Conservation (phyloP, 1,284 basidiomycete species). For the Malassezia slooffiae region DNA sequence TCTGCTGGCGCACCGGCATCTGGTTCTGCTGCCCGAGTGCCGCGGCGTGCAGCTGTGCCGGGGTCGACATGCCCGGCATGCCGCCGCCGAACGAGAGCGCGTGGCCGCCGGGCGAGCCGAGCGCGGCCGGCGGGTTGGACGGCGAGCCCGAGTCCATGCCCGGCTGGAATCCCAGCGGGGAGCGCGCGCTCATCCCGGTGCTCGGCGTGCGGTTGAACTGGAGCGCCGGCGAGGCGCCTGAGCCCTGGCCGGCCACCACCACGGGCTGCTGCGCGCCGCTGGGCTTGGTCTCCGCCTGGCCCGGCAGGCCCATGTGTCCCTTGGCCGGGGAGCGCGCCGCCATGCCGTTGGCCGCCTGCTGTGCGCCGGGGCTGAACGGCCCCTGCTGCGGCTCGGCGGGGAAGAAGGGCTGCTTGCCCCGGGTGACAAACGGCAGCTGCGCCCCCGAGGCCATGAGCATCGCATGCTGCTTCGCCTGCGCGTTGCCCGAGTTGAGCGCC, state of each 20-base stretch:
- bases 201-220: neutral
- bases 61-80: neutral
- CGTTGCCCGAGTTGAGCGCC: neutral
- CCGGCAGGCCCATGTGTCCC: too few relatives aligned
- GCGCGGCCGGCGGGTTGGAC: too few relatives aligned
- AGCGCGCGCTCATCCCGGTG: neutral
- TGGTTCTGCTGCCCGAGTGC: too few relatives aligned
- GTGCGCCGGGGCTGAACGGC: too few relatives aligned
- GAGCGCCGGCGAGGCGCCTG: neutral
- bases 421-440: conserved; percentile 6
- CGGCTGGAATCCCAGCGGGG: neutral
- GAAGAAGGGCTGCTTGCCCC: too few relatives aligned
- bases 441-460: neutral
- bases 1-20: too few relatives aligned
- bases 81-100: neutral
- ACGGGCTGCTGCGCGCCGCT: conserved; percentile 5
- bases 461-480: neutral
- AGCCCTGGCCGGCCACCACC: conserved; percentile 4
- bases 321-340: too few relatives aligned
- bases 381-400: too few relatives aligned
- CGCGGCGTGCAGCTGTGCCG: neutral
- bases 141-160: neutral
- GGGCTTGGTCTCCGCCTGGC: neutral
- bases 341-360: too few relatives aligned
- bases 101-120: too few relatives aligned